Conservation (phyloP, 495 filamentous ascomycete genomes). For the Podospora sp. region DNA sequence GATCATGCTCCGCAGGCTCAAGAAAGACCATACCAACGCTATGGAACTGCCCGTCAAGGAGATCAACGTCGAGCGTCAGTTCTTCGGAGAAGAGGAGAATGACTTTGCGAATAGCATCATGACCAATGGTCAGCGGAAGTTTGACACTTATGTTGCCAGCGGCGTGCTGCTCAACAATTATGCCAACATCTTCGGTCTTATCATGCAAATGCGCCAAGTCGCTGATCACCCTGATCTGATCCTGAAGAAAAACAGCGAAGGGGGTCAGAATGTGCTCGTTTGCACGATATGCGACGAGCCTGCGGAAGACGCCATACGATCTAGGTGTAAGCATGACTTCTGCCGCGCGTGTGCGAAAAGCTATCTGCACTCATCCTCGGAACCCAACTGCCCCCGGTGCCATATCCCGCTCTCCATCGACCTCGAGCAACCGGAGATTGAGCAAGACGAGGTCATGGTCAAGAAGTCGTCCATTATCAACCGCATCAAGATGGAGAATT, state of each 20-base stretch:
- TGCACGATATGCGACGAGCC: conserved; percentile 95
- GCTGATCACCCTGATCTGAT: conserved; percentile 95
- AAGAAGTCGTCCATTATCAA: conserved; percentile 98
- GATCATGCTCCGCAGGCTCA: conserved; percentile 93
- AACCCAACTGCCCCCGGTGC: conserved; percentile 86
- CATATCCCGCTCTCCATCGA: conserved; percentile 89
- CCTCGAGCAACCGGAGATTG: conserved; percentile 89
- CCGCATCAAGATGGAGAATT: conserved; percentile 94
- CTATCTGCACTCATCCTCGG: conserved; percentile 74
- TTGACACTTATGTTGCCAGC: conserved; percentile 91
- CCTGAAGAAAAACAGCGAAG: conserved; percentile 78
- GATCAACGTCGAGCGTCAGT: conserved; percentile 86
- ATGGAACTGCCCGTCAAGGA: conserved; percentile 97
- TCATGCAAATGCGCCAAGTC: conserved; percentile 97
- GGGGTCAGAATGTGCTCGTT: conserved; percentile 86
- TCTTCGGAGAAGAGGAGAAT: conserved; percentile 91
- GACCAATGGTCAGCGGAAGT: conserved; percentile 80
- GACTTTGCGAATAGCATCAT: conserved; percentile 97
- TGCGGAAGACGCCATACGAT: conserved; percentile 91
- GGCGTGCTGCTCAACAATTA: conserved; percentile 98
- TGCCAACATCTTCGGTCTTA: conserved; percentile 83
- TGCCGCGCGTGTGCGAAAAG: conserved; percentile 86
- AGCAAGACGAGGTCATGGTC: conserved; percentile 77
- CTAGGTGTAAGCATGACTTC: conserved; percentile 91
- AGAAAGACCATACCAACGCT: conserved; percentile 84